Base-by-base conservation (phyloP, 2,329 filamentous ascomycete species). In the Cladobotryum mycophilum region DNA sequence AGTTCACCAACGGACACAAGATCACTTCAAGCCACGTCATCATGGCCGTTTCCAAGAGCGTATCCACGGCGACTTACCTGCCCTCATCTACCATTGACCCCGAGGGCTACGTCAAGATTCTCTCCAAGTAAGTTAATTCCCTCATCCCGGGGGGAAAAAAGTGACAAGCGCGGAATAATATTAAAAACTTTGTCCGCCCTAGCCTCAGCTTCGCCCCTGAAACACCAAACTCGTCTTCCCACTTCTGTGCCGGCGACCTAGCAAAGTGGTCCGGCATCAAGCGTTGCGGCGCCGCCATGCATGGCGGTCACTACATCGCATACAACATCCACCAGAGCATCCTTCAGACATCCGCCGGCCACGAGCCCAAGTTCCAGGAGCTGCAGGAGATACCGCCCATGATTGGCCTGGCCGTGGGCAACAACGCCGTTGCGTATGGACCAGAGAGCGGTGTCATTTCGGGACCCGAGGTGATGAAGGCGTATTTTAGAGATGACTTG, bases 231-330 rank as follows among this genome's bases (percentile, higher is more conserved):
- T 67, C 78, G 12, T 68, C 71, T 0, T 67, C 68, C 25, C 87
- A 91, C 64, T 86, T 85, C 60, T 86, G 82, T 12, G 74, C 81
- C 20, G 88, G 88, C 14, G 88, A 92, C 62, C 71, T 87, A 14
- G 79, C 78, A 33, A 70, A 73, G 44, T 91, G 88, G 87, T 79
- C 84, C 0, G 87, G 86, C 41, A 89, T 92, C 70, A 91, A 89
- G 72, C 84, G 88, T 41, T 88, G 84, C 59, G 87, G 88, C 20
- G 80, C 75, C 14, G 88, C 88, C 34, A 88, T 91, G 78, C 80
- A 86, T 61, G 82, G 84, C 73, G 88, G 86, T 36, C 79, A 83
- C 60, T 74, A 78, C 54, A 79, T 79, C 3, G 86, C 81, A 6
- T 67, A 76, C 48, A 91, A 91, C 62, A 77, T 86, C 48, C 78